These are phyloP conservation scores for Boletus tylopilopsis DNA, from an alignment of 768 basidiomycete species.

Conservation along the genomic window DNA sequence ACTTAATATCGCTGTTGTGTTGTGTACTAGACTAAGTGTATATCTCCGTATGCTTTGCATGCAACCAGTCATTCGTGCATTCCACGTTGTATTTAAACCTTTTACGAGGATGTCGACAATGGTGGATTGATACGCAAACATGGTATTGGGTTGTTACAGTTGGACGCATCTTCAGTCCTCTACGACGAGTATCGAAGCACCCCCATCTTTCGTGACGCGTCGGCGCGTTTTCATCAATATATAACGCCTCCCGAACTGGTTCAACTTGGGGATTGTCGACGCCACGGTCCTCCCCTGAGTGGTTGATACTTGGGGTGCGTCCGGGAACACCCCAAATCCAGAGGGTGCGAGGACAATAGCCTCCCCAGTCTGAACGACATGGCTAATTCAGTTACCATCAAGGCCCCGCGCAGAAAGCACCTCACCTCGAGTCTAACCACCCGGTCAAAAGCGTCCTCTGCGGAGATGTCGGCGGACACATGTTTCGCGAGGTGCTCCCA, in stretches of 20 bases:
- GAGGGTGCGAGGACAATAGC: conserved; percentile 68
- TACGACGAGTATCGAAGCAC: conserved; percentile 50
- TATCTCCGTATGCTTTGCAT: background rate
- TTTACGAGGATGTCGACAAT: too few relatives aligned
- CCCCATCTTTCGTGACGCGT: conserved; percentile 62
- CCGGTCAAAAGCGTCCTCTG: conserved; percentile 58
- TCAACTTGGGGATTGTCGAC: conserved; percentile 28
- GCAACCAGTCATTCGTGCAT: too few relatives aligned
- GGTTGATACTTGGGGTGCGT: conserved; percentile 1
- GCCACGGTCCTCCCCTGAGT: conserved; percentile 4
- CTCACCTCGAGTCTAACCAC: conserved; percentile 62
- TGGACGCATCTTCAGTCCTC: conserved; percentile 7
- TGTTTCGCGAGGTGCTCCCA: conserved; percentile 67
- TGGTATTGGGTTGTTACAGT: too few relatives aligned
- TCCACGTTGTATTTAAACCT: too few relatives aligned
- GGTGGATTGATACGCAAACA: too few relatives aligned
- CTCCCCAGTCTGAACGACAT: conserved; percentile 55
- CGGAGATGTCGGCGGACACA: conserved; percentile 59
- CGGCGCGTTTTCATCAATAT: conserved; percentile 58
- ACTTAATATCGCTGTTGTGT: conserved; percentile 12
- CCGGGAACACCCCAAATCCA: conserved; percentile 45
- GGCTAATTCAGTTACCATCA: background rate
- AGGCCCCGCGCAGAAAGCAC: background rate
- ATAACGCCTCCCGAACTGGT: conserved; percentile 55
- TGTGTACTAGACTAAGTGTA: conserved; percentile 13